phyloP scores from a whole-genome alignment of 495 filamentous ascomycete genomes.

The Tetracladium setigerum region DNA sequence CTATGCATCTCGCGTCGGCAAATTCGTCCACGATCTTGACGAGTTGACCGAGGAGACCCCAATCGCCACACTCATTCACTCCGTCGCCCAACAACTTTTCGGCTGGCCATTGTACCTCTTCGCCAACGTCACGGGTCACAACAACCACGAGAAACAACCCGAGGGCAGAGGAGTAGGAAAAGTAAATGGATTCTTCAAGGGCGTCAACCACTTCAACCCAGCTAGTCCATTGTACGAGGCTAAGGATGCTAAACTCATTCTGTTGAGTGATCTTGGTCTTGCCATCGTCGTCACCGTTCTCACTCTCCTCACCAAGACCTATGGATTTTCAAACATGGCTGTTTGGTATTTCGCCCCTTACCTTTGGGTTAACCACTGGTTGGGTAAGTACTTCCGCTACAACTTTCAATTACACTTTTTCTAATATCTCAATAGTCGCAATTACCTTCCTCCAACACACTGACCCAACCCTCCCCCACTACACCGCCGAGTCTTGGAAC shows the following conservation, averaged over 20 bases:
- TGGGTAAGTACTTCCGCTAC: conserved; percentile 46
- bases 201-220: conserved; percentile 94
- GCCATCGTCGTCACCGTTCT: conserved; percentile 43
- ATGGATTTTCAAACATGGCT: conserved; percentile 75
- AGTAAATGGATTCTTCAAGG: conserved; percentile 66
- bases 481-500: conserved; percentile 68
- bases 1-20: conserved; percentile 63
- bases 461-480: conserved; percentile 80
- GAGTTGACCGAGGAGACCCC: conserved; percentile 95
- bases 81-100: conserved; percentile 76
- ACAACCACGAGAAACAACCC: conserved; percentile 75
- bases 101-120: conserved; percentile 86
- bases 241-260: conserved; percentile 75
- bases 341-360: conserved; percentile 96
- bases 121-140: conserved; percentile 89
- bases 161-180: conserved; percentile 91
- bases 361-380: conserved; percentile 98
- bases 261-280: conserved; percentile 77
- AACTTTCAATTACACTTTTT: background rate
- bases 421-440: conserved; percentile 49
- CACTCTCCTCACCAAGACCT: conserved; percentile 58
- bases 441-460: conserved; percentile 92
- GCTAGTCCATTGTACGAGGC: conserved; percentile 83
- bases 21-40: conserved; percentile 64
- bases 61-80: conserved; percentile 63